Evolutionary conservation across 225 moss, liverwort and hornwort species (phyloP), one percentile per base, ranked within the genome.

Genomic region (Straminergon stramineum): DNA sequence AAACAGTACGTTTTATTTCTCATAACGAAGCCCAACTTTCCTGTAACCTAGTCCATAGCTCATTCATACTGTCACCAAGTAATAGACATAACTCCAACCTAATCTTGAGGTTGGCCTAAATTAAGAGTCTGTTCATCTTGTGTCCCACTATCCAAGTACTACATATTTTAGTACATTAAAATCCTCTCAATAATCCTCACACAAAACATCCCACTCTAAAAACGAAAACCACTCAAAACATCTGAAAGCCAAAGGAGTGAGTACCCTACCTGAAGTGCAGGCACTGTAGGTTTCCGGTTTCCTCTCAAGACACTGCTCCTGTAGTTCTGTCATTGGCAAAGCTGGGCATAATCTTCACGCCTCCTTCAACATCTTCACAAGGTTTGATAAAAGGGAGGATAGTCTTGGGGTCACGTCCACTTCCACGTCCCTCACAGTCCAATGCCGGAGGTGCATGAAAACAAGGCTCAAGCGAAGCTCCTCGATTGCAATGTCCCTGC

Each of bases 391-490:
- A 98, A 12, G 93, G 80, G 11, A 98, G 86, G 14, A 93, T 52
- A 12, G 55, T 60, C 15, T 89, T 84, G 13, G 95, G 95, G 57
- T 92, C 85, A 9, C 69, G 73, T 28, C 92, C 90, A 28, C 67
- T 14, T 26, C 93, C 94, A 24, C 58, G 74, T 7, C 86, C 91
- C 60, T 90, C 85, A 58, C 96, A 97, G 67, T 92, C 89, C 87
- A 94, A 84, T 7, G 89, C 74, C 31, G 95, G 98, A 45, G 96
- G 93, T 1, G 87, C 86, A 90, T 97, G 98, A 81, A 96, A 95
- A 41, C 98, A 98, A 68, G 98, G 98, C 91, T 98, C 98, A 13
- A 95, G 88, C 15, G 97, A 98, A 62, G 74, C 81, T 14, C 95
- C 96, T 32, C 89, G 66, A n/a, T 82, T 93, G 91, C 98, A 98